These are phyloP conservation scores for Metschnikowia gelsemii DNA, from an alignment of 805 yeast genomes.

Conservation along the genomic window DNA sequence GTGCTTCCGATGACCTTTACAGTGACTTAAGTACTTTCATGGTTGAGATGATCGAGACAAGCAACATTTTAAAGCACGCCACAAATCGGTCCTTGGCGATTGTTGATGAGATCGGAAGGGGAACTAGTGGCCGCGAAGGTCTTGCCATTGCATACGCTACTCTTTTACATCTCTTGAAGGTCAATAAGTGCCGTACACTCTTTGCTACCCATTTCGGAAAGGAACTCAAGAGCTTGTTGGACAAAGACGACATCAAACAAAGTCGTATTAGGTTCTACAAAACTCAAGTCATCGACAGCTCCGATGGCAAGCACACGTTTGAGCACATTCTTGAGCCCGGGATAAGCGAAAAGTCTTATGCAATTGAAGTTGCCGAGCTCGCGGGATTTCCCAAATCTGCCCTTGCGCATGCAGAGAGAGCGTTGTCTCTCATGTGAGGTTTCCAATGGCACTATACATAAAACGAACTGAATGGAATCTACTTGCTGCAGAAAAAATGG, in stretches of 20 bases:
- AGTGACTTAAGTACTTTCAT: conserved; percentile 47
- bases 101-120: conserved; percentile 45
- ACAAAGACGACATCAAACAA: conserved; percentile 28
- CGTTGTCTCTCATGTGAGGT: conserved; percentile 20
- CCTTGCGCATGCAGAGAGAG: conserved; percentile 48
- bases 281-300: conserved; percentile 31
- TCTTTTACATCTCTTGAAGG: conserved; percentile 50
- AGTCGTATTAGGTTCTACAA: conserved; percentile 29
- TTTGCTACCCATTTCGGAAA: conserved; percentile 83
- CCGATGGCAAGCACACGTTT: conserved; percentile 32
- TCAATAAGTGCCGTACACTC: conserved; percentile 66
- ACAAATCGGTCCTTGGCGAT: conserved; percentile 45
- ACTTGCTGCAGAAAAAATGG: background rate
- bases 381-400: conserved; percentile 77
- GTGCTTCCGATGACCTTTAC: conserved; percentile 34
- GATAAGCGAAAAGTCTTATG: conserved; percentile 72
- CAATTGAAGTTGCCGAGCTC: conserved; percentile 68
- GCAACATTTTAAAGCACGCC: conserved; percentile 34
- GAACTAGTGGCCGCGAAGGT: conserved; percentile 72
- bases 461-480: no score
- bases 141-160: conserved; percentile 82
- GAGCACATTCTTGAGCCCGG: conserved; percentile 66
- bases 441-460: no score
- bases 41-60: conserved; percentile 47
- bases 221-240: conserved; percentile 39